phyloP scores from a whole-genome alignment of 208 protist genomes.

The Wallacemonas sp. region DNA sequence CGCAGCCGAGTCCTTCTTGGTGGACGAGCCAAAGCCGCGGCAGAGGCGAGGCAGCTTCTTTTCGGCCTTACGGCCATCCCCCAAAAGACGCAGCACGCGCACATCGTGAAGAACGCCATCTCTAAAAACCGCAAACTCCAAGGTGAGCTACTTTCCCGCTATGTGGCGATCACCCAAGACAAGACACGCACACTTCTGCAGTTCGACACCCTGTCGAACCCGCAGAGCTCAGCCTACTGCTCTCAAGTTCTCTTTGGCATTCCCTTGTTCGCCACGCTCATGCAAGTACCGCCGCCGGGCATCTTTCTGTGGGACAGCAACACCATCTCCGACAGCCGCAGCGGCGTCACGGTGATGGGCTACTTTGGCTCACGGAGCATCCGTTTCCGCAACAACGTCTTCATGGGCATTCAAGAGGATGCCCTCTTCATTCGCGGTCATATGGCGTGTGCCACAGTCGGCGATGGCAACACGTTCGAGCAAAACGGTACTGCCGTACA shows the following conservation, averaged over 20 bases:
- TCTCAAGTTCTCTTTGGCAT: conserved; percentile 64
- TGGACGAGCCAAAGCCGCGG: not conserved
- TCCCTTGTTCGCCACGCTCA: conserved; percentile 55
- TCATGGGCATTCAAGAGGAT: conserved; percentile 47
- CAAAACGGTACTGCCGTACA: conserved; percentile 44
- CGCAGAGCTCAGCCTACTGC: conserved; percentile 44
- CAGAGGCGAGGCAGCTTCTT: conserved; percentile 19
- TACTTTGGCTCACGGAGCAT: conserved; percentile 42
- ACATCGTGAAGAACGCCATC: conserved; percentile 59
- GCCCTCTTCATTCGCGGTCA: conserved; percentile 71
- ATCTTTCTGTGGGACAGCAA: conserved; percentile 73
- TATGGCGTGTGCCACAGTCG: conserved; percentile 60
- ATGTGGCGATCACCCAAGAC: conserved; percentile 54
- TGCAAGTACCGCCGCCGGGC: conserved; percentile 52
- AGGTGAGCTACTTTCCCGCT: conserved; percentile 62
- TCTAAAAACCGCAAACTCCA: conserved; percentile 50
- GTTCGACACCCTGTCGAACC: conserved; percentile 58
- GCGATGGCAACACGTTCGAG: conserved; percentile 70
- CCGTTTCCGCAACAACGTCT: conserved; percentile 57
- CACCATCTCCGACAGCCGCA: conserved; percentile 37
- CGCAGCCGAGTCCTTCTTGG: conserved; percentile 37
- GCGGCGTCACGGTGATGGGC: conserved; percentile 58
- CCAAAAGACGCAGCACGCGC: conserved; percentile 45
- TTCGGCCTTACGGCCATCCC: conserved; percentile 37
- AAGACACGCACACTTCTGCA: conserved; percentile 54